Conservation (phyloP, 2,329 filamentous ascomycete genomes). For the Microcyclospora pomicola region DNA sequence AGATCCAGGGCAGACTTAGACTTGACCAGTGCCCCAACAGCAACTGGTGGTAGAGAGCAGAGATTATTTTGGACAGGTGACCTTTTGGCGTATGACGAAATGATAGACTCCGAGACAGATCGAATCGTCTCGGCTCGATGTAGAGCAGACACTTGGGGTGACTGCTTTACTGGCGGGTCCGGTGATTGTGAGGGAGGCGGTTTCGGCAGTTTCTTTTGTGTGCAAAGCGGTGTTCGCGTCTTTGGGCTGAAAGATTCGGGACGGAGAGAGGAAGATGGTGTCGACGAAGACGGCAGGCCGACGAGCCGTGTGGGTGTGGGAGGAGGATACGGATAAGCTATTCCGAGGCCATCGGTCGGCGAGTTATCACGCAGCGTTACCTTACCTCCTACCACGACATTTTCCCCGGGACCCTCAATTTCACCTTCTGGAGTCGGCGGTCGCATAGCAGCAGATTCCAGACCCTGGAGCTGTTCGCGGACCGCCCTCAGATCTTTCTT, state of each 20-base stretch:
- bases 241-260: conserved; percentile 1
- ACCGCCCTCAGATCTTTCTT: conserved; percentile 24
- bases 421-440: conserved; percentile 7
- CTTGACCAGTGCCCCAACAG: no score
- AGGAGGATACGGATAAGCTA: conserved; percentile 3
- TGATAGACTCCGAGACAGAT: conserved; percentile 20
- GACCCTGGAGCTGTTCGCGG: conserved; percentile 16
- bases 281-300: background rate
- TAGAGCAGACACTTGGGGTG: background rate
- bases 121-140: conserved; percentile 15
- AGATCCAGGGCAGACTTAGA: no score
- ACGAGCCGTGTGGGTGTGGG: conserved; percentile 1
- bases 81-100: conserved; percentile 17
- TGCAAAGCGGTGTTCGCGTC: conserved; percentile 7
- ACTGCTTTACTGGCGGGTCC: conserved; percentile 3
- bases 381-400: conserved; percentile 1
- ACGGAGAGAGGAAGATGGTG: background rate
- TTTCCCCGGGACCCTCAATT: conserved; percentile 1
- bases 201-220: conserved; percentile 15
- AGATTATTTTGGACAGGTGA: no score
- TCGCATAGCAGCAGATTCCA: conserved; percentile 7
- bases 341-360: conserved; percentile 8
- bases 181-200: conserved; percentile 8
- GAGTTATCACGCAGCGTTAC: background rate
- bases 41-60: no score